Percentiles rank a stretch among this genome's conserved stretches.
phyloP scores from a whole-genome alignment of 805 yeast species.

The Lachancea sp. region DNA sequence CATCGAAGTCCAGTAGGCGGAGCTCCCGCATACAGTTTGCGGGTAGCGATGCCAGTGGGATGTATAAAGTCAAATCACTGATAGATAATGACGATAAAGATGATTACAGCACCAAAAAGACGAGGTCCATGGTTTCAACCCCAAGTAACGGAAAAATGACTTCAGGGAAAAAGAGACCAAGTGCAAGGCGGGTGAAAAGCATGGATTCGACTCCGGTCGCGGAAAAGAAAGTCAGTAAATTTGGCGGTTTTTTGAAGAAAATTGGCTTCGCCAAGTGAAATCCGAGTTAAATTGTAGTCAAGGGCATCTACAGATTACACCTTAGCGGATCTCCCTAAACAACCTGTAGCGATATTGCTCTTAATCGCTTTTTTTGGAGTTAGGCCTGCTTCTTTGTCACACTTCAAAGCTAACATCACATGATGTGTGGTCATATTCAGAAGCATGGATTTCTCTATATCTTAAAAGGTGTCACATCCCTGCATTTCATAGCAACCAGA shows the following conservation, averaged over 20 bases:
- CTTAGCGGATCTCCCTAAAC: too few species aligned
- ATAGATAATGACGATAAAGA: conserved; percentile 17
- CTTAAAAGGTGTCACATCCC: too few species aligned
- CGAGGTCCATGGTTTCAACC: conserved; percentile 17
- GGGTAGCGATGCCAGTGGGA: conserved; percentile 15
- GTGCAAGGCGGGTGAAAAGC: conserved; percentile 8
- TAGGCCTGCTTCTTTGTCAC: too few species aligned
- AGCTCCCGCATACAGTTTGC: conserved; percentile 27
- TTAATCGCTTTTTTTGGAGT: too few species aligned
- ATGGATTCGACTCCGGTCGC: neutral
- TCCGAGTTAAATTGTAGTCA: neutral
- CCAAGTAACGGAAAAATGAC: conserved; percentile 3
- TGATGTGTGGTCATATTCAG: too few species aligned
- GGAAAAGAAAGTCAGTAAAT: conserved; percentile 6
- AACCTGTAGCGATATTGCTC: too few species aligned
- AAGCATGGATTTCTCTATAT: too few species aligned
- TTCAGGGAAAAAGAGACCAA: neutral
- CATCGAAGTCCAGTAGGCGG: conserved; percentile 20
- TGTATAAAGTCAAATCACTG: conserved; percentile 31
- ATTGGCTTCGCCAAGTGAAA: conserved; percentile 5
- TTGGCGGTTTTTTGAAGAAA: conserved; percentile 12
- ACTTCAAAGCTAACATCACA: too few species aligned
- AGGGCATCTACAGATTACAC: too few species aligned
- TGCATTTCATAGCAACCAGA: neutral
- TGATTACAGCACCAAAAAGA: conserved; percentile 16